Evolutionary conservation across 371 early-diverging fungal species (phyloP).

Genomic region (Haplosporangium sp.): DNA sequence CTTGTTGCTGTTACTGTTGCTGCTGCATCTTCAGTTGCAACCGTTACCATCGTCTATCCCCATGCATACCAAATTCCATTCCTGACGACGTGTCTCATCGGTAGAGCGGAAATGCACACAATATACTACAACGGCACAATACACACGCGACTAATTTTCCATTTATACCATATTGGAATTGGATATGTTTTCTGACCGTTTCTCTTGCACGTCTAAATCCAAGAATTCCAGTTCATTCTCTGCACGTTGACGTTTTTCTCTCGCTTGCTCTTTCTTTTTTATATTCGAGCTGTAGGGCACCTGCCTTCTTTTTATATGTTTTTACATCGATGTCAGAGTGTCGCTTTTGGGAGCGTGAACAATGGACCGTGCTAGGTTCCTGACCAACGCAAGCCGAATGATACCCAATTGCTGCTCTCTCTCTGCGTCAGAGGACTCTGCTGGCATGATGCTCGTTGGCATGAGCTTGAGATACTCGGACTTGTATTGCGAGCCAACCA

Average conservation of each 20-base stretch:
- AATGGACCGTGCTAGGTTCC: constrained; percentile 41
- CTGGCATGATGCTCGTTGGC: constrained; percentile 14
- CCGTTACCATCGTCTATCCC: not conserved
- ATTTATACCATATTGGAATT: not conserved
- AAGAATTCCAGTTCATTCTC: constrained; percentile 5
- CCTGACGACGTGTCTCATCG: constrained; percentile 17
- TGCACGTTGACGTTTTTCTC: not conserved
- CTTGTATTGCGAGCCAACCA: constrained; percentile 41
- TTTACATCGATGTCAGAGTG: not conserved
- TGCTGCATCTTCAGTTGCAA: not conserved
- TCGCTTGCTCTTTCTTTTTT: too few species aligned
- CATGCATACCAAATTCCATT: constrained; percentile 38
- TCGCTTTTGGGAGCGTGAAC: constrained; percentile 22
- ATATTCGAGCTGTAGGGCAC: too few species aligned
- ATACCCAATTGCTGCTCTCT: constrained; percentile 31
- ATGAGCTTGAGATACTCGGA: constrained; percentile 38
- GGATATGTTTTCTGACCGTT: constrained; percentile 5
- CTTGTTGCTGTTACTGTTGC: not conserved
- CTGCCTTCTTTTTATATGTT: too few species aligned
- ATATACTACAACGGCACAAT: too few species aligned
- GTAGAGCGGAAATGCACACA: not conserved
- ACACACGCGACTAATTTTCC: not conserved
- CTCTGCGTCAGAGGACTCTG: constrained; percentile 15
- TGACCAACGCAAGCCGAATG: constrained; percentile 33
- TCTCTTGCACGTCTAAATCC: not conserved